phyloP scores from a whole-genome alignment of 106 monocot genomes.

The Iris macrosiphon region DNA sequence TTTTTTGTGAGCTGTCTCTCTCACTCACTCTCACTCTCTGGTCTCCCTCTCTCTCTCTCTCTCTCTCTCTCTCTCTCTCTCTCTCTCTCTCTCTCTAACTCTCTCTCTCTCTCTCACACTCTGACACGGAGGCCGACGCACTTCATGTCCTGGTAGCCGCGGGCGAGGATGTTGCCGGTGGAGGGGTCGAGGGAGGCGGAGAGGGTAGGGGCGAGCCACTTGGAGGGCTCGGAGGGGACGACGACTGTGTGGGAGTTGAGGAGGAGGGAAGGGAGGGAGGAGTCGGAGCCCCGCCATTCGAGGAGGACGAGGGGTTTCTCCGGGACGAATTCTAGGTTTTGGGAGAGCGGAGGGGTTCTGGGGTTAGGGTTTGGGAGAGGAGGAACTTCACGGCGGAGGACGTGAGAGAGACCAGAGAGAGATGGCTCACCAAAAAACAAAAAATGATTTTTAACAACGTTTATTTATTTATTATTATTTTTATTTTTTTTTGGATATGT shows the following conservation, averaged over 20 bases:
- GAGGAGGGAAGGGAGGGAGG: slow-evolving; percentile 73
- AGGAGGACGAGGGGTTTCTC: slow-evolving; percentile 83
- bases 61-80: no score
- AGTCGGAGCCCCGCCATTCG: slow-evolving; percentile 53
- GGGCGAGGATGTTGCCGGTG: slow-evolving; percentile 52
- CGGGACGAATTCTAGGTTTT: slow-evolving; percentile 45
- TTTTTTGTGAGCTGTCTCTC: no score
- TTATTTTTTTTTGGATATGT: no score
- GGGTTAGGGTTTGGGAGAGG: slow-evolving; percentile 23
- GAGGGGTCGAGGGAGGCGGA: slow-evolving; percentile 43
- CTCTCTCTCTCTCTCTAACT: no score
- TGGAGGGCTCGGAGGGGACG: slow-evolving; percentile 79
- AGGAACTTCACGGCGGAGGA: slow-evolving; percentile 50
- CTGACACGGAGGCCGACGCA: slow-evolving; percentile 78
- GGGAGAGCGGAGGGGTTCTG: slow-evolving; percentile 19
- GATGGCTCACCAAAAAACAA: no score
- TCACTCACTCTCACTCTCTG: no score
- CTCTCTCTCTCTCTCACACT: no score
- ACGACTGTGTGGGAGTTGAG: slow-evolving; percentile 99
- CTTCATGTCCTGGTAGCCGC: slow-evolving; percentile 99
- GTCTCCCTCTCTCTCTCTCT: no score
- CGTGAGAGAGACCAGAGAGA: no score
- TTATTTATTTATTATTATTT: no score
- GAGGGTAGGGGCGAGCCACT: slow-evolving; percentile 76
- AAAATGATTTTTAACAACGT: no score